Evolutionary conservation across 2,329 filamentous ascomycete species (phyloP).

Genomic region (Cladosporium sp.): DNA sequence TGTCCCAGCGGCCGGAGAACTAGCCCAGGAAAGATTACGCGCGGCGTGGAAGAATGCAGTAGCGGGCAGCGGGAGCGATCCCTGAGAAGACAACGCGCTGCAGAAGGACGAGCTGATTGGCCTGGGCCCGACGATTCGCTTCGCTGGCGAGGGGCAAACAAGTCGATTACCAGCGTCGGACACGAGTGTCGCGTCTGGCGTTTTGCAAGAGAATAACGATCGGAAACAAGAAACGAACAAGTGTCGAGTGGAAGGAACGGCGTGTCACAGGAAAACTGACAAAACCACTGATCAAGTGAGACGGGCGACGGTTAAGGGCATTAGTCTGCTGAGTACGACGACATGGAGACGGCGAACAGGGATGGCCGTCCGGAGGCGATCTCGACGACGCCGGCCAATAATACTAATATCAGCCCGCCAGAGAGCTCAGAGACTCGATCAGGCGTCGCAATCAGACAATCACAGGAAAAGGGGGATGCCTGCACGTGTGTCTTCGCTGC

Average conservation of each 20-base stretch:
- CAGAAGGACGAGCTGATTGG: not conserved
- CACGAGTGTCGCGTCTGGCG: not conserved
- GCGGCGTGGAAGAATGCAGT: conserved; percentile 9
- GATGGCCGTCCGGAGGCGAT: not conserved
- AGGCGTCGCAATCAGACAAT: not conserved
- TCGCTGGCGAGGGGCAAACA: not conserved
- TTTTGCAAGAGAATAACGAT: not conserved
- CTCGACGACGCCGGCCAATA: not conserved
- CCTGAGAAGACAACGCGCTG: not conserved
- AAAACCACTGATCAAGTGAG: not conserved
- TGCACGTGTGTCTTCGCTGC: not conserved
- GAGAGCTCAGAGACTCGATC: not conserved
- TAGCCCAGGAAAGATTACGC: conserved; percentile 7
- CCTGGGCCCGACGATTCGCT: not conserved
- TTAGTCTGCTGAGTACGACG: conserved; percentile 1
- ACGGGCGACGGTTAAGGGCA: not conserved
- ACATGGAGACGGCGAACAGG: not conserved
- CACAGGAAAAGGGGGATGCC: not conserved
- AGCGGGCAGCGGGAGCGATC: conserved; percentile 8
- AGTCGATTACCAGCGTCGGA: not conserved
- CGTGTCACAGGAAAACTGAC: not conserved
- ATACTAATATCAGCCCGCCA: not conserved
- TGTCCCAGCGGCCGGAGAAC: not conserved
- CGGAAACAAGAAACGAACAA: not conserved
- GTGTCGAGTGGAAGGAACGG: not conserved